Evolutionary conservation across 768 basidiomycete genomes (phyloP).

Genomic region (Chalciporus chontae): DNA sequence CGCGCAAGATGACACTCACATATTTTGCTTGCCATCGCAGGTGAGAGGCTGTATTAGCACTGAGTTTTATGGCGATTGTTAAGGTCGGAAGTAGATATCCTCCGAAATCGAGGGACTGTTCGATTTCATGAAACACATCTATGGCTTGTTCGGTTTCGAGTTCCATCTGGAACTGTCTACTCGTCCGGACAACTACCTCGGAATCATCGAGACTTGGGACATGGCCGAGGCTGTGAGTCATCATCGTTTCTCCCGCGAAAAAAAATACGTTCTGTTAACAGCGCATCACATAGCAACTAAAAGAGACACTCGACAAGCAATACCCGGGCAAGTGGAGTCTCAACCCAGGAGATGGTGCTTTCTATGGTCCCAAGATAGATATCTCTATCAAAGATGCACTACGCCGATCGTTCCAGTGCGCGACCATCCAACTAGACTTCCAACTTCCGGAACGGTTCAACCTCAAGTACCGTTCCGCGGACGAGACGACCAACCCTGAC

Average conservation of each 20-base stretch:
- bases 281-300: constrained; percentile 62
- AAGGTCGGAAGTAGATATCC: constrained; percentile 54
- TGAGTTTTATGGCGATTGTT: not conserved
- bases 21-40: constrained; percentile 95
- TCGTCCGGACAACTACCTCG: constrained; percentile 91
- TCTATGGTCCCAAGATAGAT: constrained; percentile 99
- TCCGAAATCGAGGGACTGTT: constrained; percentile 84
- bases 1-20: constrained; percentile 97
- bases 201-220: constrained; percentile 87
- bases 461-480: constrained; percentile 81
- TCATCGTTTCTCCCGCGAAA: not conserved
- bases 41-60: constrained; percentile 35
- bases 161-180: constrained; percentile 95
- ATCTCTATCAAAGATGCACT: constrained; percentile 94
- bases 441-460: constrained; percentile 97
- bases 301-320: constrained; percentile 74
- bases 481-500: constrained; percentile 49
- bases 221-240: constrained; percentile 70
- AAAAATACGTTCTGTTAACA: constrained; percentile 5
- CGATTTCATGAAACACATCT: constrained; percentile 92
- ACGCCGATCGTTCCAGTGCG: constrained; percentile 93
- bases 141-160: constrained; percentile 91
- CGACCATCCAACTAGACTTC: constrained; percentile 98
- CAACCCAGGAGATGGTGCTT: constrained; percentile 96
- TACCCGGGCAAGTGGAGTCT: constrained; percentile 89